A percentile compares a stretch with the other conserved stretches of the same genome.
Conservation (phyloP, 177 flowering plant species). For the Vitis hybrid region DNA sequence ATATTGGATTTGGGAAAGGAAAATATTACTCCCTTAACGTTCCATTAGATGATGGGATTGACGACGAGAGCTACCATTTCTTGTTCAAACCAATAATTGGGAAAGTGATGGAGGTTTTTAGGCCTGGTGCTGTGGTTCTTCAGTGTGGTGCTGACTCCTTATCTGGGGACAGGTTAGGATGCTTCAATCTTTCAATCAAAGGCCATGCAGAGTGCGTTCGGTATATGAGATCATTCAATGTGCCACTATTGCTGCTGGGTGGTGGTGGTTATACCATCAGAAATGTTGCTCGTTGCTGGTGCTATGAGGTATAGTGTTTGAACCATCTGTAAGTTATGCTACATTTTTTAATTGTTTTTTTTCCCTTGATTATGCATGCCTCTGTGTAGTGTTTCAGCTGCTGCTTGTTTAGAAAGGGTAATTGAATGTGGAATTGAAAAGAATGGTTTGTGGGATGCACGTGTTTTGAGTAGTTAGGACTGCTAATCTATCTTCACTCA, state of each 20-base stretch:
- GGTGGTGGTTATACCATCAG: constrained; percentile 98
- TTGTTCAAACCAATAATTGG: constrained; percentile 62
- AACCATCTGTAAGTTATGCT: too few species aligned
- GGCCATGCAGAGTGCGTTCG: constrained; percentile 93
- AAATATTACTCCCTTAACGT: constrained; percentile 48
- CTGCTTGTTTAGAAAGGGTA: too few species aligned
- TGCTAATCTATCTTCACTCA: too few species aligned
- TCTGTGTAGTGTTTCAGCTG: too few species aligned
- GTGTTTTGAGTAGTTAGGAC: too few species aligned
- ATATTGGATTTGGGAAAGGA: constrained; percentile 37
- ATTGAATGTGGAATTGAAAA: too few species aligned
- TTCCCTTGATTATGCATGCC: too few species aligned
- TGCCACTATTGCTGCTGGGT: constrained; percentile 79
- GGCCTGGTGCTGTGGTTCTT: constrained; percentile 89
- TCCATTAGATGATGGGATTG: constrained; percentile 48
- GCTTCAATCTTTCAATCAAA: constrained; percentile 91
- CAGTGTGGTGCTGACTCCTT: constrained; percentile 95
- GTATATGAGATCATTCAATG: constrained; percentile 93
- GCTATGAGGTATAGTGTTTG: constrained; percentile 30
- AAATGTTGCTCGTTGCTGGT: constrained; percentile 99
- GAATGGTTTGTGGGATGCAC: too few species aligned
- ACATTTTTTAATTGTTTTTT: too few species aligned
- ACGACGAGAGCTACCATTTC: constrained; percentile 43
- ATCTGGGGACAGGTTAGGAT: constrained; percentile 90
- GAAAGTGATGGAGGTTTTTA: constrained; percentile 89